Percentiles rank a stretch among this genome's conserved stretches.
These are phyloP conservation scores for Kodamaea kaohsiungensis DNA, from an alignment of 805 yeast genomes.

Conservation along the genomic window DNA sequence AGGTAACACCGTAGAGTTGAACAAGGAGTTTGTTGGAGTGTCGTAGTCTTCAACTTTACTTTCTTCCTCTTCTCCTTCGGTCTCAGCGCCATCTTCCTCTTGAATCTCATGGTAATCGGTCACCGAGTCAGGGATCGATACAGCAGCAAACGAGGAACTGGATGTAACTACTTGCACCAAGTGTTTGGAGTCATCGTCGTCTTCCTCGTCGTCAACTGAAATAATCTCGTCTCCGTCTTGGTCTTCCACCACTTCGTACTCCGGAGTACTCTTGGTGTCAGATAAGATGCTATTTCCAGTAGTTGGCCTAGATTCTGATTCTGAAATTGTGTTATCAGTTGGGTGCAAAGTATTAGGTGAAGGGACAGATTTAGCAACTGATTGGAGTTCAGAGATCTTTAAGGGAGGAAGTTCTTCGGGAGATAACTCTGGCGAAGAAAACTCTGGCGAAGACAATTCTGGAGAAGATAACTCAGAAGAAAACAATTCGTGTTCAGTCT, in stretches of 20 bases:
- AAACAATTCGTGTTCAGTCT: neutral
- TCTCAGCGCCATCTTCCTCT: conserved; percentile 15
- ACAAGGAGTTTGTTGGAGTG: conserved; percentile 26
- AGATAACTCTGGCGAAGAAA: neutral
- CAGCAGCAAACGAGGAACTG: conserved; percentile 39
- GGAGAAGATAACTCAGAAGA: neutral
- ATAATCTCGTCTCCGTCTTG: neutral
- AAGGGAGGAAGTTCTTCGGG: neutral
- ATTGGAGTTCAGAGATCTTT: neutral
- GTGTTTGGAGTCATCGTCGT: conserved; percentile 1
- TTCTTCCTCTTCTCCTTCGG: conserved; percentile 5
- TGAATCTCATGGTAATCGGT: conserved; percentile 18
- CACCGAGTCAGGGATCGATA: conserved; percentile 28
- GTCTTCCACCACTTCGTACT: conserved; percentile 3
- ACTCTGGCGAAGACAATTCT: neutral
- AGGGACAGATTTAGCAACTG: neutral
- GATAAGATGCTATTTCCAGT: neutral
- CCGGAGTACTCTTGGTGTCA: neutral
- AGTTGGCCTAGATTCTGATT: neutral
- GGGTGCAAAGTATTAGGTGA: neutral
- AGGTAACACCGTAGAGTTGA: conserved; percentile 15
- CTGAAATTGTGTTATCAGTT: neutral
- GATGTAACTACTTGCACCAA: conserved; percentile 19
- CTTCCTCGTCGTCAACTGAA: neutral
- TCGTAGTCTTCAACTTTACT: conserved; percentile 14